Evolutionary conservation across 2,329 filamentous ascomycete genomes (phyloP).

Genomic region (Atkinsonella texensis): DNA sequence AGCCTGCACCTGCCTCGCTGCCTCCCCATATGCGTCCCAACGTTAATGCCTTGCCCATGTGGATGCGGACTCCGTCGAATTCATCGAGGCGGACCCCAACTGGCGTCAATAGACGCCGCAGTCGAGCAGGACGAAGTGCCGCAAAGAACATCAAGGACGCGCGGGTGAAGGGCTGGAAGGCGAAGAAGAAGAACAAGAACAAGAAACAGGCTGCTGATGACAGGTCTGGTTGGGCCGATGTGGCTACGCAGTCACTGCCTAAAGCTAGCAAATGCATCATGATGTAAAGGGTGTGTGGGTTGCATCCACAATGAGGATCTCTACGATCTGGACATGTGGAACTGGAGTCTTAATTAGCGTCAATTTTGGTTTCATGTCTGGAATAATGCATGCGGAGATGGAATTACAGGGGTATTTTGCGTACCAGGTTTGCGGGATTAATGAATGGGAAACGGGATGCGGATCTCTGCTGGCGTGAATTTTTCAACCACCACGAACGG

Average conservation of each 20-base stretch:
- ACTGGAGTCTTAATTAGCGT: not conserved
- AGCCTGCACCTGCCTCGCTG: constrained; percentile 10
- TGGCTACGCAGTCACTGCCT: constrained; percentile 21
- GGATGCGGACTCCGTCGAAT: constrained; percentile 24
- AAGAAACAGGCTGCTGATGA: constrained; percentile 25
- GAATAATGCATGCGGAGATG: no score
- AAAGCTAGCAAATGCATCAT: constrained; percentile 37
- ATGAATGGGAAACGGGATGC: not conserved
- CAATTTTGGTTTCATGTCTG: not conserved
- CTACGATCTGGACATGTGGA: not conserved
- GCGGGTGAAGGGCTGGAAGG: constrained; percentile 43
- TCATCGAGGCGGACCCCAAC: constrained; percentile 25
- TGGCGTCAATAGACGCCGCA: constrained; percentile 35
- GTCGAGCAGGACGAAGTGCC: constrained; percentile 47
- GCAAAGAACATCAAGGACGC: constrained; percentile 52
- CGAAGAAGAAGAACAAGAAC: constrained; percentile 29
- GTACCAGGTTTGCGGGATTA: no score
- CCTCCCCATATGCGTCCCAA: constrained; percentile 6
- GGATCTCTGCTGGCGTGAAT: not conserved
- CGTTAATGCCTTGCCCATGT: constrained; percentile 17
- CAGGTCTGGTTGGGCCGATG: constrained; percentile 41
- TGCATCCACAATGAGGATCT: no score
- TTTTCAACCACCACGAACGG: not conserved
- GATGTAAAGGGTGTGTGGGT: constrained; percentile 27
- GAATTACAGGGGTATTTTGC: no score